Conservation (phyloP, 331 rosid genomes). For the Saraca asoca region DNA sequence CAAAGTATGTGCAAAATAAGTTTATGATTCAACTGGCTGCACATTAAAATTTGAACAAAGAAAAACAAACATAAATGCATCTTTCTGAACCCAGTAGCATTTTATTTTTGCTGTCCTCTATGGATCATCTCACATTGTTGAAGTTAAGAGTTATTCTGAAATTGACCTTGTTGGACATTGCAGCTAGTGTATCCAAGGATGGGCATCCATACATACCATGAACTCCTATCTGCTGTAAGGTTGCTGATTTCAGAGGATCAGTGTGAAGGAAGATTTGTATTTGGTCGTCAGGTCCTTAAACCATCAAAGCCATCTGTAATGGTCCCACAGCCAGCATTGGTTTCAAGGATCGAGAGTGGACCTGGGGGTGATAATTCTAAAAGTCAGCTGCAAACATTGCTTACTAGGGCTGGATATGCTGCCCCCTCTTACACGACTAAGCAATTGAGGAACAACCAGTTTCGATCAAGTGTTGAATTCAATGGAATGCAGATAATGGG, state of each 20-base stretch:
- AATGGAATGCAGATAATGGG: slow-evolving; percentile 82
- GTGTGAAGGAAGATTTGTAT: slow-evolving; percentile 73
- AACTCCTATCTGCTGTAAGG: slow-evolving; percentile 80
- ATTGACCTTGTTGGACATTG: slow-evolving; percentile 23
- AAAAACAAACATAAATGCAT: neutral
- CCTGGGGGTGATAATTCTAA: slow-evolving; percentile 98
- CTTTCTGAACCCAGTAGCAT: slow-evolving; percentile 18
- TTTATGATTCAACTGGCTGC: slow-evolving; percentile 31
- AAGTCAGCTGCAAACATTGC: slow-evolving; percentile 92
- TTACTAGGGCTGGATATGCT: slow-evolving; percentile 83
- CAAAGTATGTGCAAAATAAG: slow-evolving; percentile 61
- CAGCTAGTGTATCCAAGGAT: slow-evolving; percentile 80
- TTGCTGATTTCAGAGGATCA: slow-evolving; percentile 62
- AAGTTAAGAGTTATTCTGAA: slow-evolving; percentile 5
- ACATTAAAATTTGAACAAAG: slow-evolving; percentile 24
- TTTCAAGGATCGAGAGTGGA: slow-evolving; percentile 87
- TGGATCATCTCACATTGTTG: neutral
- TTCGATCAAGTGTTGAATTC: slow-evolving; percentile 68
- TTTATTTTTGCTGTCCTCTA: slow-evolving; percentile 17
- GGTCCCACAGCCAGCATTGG: slow-evolving; percentile 46
- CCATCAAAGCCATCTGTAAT: slow-evolving; percentile 47
- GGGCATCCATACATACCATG: slow-evolving; percentile 58
- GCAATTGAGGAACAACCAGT: slow-evolving; percentile 70
- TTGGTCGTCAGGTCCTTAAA: slow-evolving; percentile 57
- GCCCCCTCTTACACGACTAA: slow-evolving; percentile 73